Evolutionary conservation across 495 filamentous ascomycete genomes (phyloP), one percentile per base, ranked within the genome.

Genomic region (Alectoria sarmentosa): DNA sequence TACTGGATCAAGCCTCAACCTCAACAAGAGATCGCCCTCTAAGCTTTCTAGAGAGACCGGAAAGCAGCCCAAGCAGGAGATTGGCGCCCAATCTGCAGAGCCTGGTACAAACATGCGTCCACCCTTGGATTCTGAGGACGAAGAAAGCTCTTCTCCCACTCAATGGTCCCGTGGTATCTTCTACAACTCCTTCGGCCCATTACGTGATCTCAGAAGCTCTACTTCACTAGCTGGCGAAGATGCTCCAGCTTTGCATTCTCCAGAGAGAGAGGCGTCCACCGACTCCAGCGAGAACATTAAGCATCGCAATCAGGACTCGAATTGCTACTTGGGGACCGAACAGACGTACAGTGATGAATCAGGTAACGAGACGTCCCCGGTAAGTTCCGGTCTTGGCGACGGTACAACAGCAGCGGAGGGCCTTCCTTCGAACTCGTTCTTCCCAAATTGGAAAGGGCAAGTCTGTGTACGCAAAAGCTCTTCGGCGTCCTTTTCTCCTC

Each of bases 1-100:
- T 56, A 52, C 61, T 44, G 21, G 28, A 23, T 57, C 49, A 41
- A 57, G 36, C 49, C 55, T 57, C 15, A 57, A 32, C 49, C 55
- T 57, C 15, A 57, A 32, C 38, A 17, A 55, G 28, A 32, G 26
- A 42, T 57, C 37, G 28, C 37, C 49, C 1, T 30, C 41, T 11
- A 57, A 36, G 38, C 34, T 19, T 23, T 21, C 19, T 21, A 26
- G n/a, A 28, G 61, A 63, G 21, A n/a, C 10, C 2, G 49, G 17
- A n/a, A 44, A n/a, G 11, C n/a, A 57, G 7, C 23, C 61, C 7
- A 44, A n/a, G 28, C 49, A 41, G 26, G 37, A 30, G 14, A 11
- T 41, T 44, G 32, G 36, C 2, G 17, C 9, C 34, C 49, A 23
- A 28, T 32, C 14, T 41, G 26, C 36, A 57, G 49, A 63, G 21